Conservation (phyloP, 2,329 filamentous ascomycete species). For the Colletotrichum cereale region DNA sequence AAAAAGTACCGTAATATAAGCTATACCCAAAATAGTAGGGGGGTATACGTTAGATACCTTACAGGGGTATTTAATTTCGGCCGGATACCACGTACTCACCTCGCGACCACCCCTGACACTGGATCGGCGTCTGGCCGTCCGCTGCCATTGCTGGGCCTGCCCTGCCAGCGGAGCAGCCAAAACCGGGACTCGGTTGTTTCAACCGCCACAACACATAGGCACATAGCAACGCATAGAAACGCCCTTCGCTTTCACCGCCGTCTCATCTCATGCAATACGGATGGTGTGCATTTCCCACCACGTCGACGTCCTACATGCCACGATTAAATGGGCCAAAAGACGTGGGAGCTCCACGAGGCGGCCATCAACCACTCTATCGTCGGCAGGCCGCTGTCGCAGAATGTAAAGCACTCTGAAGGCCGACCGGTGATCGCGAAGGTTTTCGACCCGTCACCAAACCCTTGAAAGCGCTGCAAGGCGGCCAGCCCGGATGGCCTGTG, state of each 20-base stretch:
- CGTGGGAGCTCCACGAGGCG: slow-evolving; percentile 11
- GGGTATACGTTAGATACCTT: too few species aligned
- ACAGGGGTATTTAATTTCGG: too few species aligned
- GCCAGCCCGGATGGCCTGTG: slow-evolving; percentile 36
- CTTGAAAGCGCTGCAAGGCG: slow-evolving; percentile 31
- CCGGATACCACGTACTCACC: too few species aligned
- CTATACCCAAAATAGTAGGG: too few species aligned
- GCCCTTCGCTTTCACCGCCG: slow-evolving; percentile 33
- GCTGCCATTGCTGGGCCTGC: slow-evolving; percentile 22
- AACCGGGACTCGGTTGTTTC: slow-evolving; percentile 39
- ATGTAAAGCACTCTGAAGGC: not conserved
- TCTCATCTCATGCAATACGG: slow-evolving; percentile 21
- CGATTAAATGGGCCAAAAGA: not conserved
- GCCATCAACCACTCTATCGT: slow-evolving; percentile 19
- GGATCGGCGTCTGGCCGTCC: not conserved
- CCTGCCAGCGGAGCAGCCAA: slow-evolving; percentile 28
- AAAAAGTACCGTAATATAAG: too few species aligned
- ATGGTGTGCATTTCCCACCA: slow-evolving; percentile 1
- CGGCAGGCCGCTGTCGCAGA: slow-evolving; percentile 32
- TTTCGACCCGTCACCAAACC: slow-evolving; percentile 33
- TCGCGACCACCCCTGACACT: slow-evolving; percentile 20
- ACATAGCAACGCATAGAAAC: slow-evolving; percentile 16
- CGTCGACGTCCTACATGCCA: not conserved
- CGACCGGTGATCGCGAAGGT: slow-evolving; percentile 11
- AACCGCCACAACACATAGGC: slow-evolving; percentile 17